Evolutionary conservation across 2,329 filamentous ascomycete species (phyloP).

Genomic region (Stemphylium lycopersici): DNA sequence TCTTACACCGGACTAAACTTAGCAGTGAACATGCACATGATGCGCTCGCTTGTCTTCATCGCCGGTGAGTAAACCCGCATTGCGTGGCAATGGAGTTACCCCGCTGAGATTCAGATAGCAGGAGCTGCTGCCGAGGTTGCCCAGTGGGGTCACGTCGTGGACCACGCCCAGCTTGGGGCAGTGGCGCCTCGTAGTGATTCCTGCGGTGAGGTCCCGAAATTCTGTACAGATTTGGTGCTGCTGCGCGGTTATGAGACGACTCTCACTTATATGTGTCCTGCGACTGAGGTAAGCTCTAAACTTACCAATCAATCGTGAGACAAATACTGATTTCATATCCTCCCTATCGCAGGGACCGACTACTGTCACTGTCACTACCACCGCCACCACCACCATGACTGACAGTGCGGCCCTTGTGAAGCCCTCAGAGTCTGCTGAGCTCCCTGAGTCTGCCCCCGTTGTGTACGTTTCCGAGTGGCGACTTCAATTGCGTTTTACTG

Average conservation of each 20-base stretch:
- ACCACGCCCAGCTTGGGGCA: constrained; percentile 4
- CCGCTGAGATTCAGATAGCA: constrained; percentile 4
- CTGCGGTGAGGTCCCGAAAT: constrained; percentile 23
- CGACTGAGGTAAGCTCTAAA: neutral
- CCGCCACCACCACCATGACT: constrained; percentile 19
- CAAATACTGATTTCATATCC: too few species aligned
- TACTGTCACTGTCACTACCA: constrained; percentile 27
- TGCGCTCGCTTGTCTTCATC: constrained; percentile 15
- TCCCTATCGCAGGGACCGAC: neutral
- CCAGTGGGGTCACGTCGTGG: constrained; percentile 8
- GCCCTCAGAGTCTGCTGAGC: neutral
- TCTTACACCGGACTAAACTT: neutral
- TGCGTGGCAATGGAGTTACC: neutral
- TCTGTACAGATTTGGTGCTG: constrained; percentile 30
- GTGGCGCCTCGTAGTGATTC: constrained; percentile 11
- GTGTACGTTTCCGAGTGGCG: neutral
- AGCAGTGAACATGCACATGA: constrained; percentile 11
- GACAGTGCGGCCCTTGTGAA: neutral
- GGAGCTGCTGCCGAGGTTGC: constrained; percentile 15
- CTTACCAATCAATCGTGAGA: too few species aligned
- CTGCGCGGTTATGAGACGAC: constrained; percentile 22
- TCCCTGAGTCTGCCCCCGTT: neutral
- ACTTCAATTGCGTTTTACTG: neutral
- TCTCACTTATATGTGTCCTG: constrained; percentile 33
- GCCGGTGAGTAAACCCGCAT: constrained; percentile 14